phyloP scores from a whole-genome alignment of 192 early-diverging fungal species.

The Geranomyces variabilis region DNA sequence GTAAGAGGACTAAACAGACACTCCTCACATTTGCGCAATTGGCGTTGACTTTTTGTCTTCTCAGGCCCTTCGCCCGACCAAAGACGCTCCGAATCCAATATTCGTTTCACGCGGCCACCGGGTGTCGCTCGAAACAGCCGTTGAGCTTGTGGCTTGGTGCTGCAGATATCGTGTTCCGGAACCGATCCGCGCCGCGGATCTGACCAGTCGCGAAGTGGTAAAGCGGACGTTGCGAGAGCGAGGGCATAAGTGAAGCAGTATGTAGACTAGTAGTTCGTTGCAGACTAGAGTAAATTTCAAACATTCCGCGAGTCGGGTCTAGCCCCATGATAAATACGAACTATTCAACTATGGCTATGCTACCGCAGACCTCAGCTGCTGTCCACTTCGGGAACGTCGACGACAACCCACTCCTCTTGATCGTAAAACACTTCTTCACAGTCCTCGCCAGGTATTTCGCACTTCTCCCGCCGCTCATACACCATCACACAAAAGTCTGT shows the following conservation, averaged over 20 bases:
- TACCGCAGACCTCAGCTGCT: too few relatives aligned
- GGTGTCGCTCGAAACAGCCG: constrained; percentile 69
- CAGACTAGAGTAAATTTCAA: too few relatives aligned
- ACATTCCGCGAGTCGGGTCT: too few relatives aligned
- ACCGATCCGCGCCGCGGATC: constrained; percentile 88
- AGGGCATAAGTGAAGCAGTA: too few relatives aligned
- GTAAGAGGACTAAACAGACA: constrained; percentile 15
- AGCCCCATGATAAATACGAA: too few relatives aligned
- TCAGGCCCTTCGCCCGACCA: constrained; percentile 35
- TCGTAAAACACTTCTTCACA: constrained; percentile 64
- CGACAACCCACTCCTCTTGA: background rate
- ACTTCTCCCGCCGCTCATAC: constrained; percentile 60
- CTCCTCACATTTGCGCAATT: background rate
- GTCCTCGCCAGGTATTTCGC: constrained; percentile 71
- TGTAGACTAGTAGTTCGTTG: too few relatives aligned
- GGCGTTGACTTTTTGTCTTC: background rate
- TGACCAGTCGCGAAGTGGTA: constrained; percentile 60
- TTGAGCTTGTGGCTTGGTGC: constrained; percentile 66
- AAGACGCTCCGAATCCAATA: constrained; percentile 71
- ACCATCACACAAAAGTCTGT: constrained; percentile 71
- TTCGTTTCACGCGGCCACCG: constrained; percentile 88
- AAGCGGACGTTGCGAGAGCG: constrained; percentile 29
- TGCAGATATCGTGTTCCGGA: constrained; percentile 79
- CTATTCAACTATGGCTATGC: too few relatives aligned
- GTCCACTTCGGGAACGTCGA: background rate